These are phyloP conservation scores for Glycine tomentella DNA, from an alignment of 306 rosid genomes.

Conservation along the genomic window DNA sequence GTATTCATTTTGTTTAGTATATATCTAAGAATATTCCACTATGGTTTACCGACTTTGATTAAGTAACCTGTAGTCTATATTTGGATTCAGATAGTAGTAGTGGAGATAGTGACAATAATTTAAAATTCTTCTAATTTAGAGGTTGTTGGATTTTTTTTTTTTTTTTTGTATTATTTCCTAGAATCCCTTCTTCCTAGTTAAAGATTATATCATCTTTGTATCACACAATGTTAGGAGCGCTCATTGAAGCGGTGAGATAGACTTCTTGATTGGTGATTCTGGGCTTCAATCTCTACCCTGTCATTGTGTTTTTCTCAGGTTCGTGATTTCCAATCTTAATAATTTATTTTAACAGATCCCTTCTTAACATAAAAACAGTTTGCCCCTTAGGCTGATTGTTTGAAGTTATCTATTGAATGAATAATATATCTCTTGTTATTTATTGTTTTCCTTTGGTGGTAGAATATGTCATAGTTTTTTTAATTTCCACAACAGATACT, in stretches of 20 bases:
- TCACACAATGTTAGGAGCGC: conserved; percentile 49
- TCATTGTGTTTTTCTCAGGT: conserved; percentile 60
- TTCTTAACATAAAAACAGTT: conserved; percentile 28
- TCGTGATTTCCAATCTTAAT: conserved; percentile 49
- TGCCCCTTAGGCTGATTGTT: conserved; percentile 21
- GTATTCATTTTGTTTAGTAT: conserved; percentile 8
- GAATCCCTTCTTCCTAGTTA: conserved; percentile 48
- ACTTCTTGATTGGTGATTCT: conserved; percentile 57
- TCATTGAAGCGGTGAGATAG: conserved; percentile 54
- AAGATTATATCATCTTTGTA: conserved; percentile 46
- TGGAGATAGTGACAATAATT: conserved; percentile 45
- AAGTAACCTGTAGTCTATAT: conserved; percentile 45
- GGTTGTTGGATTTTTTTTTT: conserved; percentile 52
- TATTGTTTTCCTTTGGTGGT: conserved; percentile 12
- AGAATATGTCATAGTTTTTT: conserved; percentile 10
- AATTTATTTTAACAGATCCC: conserved; percentile 39
- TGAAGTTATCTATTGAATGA: conserved; percentile 36
- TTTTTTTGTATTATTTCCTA: conserved; percentile 42
- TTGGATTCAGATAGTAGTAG: conserved; percentile 41
- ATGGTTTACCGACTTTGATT: conserved; percentile 35
- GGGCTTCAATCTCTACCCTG: conserved; percentile 57
- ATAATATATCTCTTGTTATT: conserved; percentile 35
- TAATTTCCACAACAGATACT: conserved; percentile 4
- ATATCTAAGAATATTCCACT: conserved; percentile 32
- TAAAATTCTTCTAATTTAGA: conserved; percentile 40